Percentiles rank a stretch among this genome's conserved stretches.
These are phyloP conservation scores for Basipetospora sp. DNA, from an alignment of 2,329 filamentous ascomycete species.

Conservation along the genomic window DNA sequence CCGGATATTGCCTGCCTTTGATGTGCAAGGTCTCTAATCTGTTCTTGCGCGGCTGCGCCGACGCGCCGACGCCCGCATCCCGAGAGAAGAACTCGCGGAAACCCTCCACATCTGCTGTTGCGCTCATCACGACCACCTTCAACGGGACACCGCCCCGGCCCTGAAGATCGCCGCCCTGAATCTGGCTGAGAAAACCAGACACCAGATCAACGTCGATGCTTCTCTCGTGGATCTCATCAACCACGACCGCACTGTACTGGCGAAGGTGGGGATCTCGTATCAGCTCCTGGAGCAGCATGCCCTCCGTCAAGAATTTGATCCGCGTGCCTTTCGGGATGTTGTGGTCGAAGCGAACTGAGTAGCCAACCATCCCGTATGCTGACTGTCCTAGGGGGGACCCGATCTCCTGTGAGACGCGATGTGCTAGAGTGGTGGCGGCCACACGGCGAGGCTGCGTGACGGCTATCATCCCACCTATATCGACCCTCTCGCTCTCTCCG, in stretches of 20 bases:
- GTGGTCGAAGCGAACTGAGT: conserved; percentile 89
- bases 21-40: conserved; percentile 36
- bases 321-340: conserved; percentile 65
- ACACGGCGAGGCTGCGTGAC: conserved; percentile 94
- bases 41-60: background rate
- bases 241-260: conserved; percentile 77
- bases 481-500: conserved; percentile 18
- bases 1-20: conserved; percentile 74
- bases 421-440: conserved; percentile 78
- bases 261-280: conserved; percentile 67
- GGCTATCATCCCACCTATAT: conserved; percentile 67
- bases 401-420: conserved; percentile 69
- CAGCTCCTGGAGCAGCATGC: conserved; percentile 90
- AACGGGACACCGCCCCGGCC: conserved; percentile 59
- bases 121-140: conserved; percentile 93
- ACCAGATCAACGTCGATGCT: conserved; percentile 88
- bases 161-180: conserved; percentile 47
- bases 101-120: conserved; percentile 74
- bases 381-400: conserved; percentile 36
- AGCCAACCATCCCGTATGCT: conserved; percentile 53
- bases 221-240: conserved; percentile 94
- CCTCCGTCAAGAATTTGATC: conserved; percentile 91
- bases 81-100: conserved; percentile 61
- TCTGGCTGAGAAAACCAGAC: conserved; percentile 71
- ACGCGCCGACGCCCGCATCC: background rate